Conservation (phyloP, 2,329 filamentous ascomycete genomes). For the Calonectria leucothoes region DNA sequence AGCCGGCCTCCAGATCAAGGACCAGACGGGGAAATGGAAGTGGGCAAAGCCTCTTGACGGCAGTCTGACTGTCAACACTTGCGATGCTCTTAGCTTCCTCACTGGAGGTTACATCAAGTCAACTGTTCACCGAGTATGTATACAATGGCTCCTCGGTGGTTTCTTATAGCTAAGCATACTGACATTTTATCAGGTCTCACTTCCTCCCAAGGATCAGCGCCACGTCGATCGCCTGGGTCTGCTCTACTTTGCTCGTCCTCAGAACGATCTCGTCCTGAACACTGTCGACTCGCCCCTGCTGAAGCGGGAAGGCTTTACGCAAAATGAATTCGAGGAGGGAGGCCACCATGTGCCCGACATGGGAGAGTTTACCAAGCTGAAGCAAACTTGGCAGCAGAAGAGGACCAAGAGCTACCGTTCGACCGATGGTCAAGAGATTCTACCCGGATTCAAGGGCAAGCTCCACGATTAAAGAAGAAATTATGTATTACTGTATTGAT, state of each 20-base stretch:
- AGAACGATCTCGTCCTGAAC: constrained; percentile 51
- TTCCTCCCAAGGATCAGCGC: constrained; percentile 54
- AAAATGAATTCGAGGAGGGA: constrained; percentile 53
- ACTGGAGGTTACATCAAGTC: constrained; percentile 61
- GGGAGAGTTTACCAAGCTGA: constrained; percentile 51
- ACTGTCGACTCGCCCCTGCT: constrained; percentile 53
- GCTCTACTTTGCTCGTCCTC: constrained; percentile 62
- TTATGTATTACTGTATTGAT: neutral
- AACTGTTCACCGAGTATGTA: constrained; percentile 50
- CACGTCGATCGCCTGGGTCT: constrained; percentile 61
- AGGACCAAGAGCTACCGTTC: constrained; percentile 41
- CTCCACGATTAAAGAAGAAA: constrained; percentile 13
- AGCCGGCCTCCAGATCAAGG: constrained; percentile 65
- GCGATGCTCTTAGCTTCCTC: constrained; percentile 60
- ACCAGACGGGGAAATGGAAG: constrained; percentile 61
- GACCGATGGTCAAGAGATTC: constrained; percentile 46
- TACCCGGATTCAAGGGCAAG: constrained; percentile 48
- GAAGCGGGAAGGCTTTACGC: constrained; percentile 45
- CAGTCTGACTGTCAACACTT: constrained; percentile 63
- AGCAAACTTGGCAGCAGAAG: constrained; percentile 52
- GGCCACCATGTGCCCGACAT: constrained; percentile 47
- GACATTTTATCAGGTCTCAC: constrained; percentile 43
- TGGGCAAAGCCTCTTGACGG: constrained; percentile 62
- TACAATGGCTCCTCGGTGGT: neutral
- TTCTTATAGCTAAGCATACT: neutral